Conservation (phyloP, 2,329 filamentous ascomycete genomes). For the Sporothrix dimorphospora region DNA sequence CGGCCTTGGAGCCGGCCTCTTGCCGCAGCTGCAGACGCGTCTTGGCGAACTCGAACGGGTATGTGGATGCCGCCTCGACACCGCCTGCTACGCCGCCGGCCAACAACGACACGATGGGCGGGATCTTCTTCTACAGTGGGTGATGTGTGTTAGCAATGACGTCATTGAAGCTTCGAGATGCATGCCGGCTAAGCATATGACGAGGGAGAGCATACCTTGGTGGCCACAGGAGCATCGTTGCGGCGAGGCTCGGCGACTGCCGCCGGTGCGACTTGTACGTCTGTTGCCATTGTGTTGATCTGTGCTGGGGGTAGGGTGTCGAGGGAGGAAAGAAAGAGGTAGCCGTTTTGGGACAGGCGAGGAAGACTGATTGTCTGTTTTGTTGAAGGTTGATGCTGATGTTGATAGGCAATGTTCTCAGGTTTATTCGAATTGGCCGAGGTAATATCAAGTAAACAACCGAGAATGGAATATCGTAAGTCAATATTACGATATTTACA, state of each 20-base stretch:
- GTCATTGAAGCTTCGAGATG: not conserved
- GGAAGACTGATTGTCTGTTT: not conserved
- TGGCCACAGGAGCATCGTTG: not conserved
- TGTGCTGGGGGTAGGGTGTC: too few relatives aligned
- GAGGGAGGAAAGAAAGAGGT: not conserved
- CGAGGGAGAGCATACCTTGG: not conserved
- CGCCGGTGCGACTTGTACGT: not conserved
- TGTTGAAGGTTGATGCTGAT: not conserved
- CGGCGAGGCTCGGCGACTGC: not conserved
- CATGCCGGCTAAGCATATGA: not conserved
- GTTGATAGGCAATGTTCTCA: not conserved
- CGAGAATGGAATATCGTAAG: not conserved
- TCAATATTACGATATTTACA: not conserved
- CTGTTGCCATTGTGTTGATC: conserved; percentile 1
- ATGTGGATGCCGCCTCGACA: conserved; percentile 58
- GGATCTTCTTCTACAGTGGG: conserved; percentile 33
- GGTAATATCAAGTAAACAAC: not conserved
- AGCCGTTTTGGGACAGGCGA: not conserved
- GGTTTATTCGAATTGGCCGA: not conserved
- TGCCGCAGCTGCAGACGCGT: conserved; percentile 60
- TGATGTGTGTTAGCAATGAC: not conserved
- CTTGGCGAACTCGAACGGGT: conserved; percentile 71
- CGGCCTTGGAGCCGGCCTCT: conserved; percentile 33
- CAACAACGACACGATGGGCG: conserved; percentile 51
- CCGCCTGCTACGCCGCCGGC: conserved; percentile 56